These are phyloP conservation scores for Rhodotorula sp. DNA, from an alignment of 1,284 basidiomycete species.

Conservation along the genomic window DNA sequence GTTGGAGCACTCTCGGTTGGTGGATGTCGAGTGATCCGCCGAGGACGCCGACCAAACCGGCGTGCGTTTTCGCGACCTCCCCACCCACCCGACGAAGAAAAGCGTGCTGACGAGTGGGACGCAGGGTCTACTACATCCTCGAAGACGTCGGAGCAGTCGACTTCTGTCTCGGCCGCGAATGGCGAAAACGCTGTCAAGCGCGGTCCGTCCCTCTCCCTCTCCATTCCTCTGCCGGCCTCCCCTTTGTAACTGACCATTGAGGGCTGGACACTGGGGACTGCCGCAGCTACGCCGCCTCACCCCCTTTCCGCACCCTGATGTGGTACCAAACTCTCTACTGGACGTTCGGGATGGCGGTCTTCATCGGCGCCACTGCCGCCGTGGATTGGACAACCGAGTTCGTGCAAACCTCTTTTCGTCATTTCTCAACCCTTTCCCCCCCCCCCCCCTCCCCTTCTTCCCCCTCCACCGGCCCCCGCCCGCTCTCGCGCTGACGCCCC, in stretches of 20 bases:
- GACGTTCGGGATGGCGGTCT: slow-evolving; percentile 23
- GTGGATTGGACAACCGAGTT: slow-evolving; percentile 33
- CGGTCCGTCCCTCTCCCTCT: slow-evolving; percentile 42
- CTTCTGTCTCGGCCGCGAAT: slow-evolving; percentile 27
- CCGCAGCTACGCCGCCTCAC: slow-evolving; percentile 40
- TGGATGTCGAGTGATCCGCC: slow-evolving; percentile 38
- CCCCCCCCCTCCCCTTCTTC: not conserved
- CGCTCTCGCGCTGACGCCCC: slow-evolving; percentile 45
- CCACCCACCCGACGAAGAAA: too few species aligned
- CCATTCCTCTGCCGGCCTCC: too few species aligned
- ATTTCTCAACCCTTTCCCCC: too few species aligned
- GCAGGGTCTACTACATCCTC: too few species aligned
- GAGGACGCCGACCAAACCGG: slow-evolving; percentile 35
- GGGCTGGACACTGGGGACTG: too few species aligned
- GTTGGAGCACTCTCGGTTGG: slow-evolving; percentile 21
- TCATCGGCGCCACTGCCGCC: slow-evolving; percentile 28
- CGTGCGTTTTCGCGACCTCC: slow-evolving; percentile 33
- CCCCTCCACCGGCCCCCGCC: not conserved
- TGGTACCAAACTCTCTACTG: slow-evolving; percentile 36
- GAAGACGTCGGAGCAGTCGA: too few species aligned
- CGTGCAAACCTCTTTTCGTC: too few species aligned
- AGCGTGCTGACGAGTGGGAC: too few species aligned
- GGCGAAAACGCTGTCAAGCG: slow-evolving; percentile 38
- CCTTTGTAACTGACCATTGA: too few species aligned
- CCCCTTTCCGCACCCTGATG: slow-evolving; percentile 35